phyloP scores from a whole-genome alignment of 129 eudicot species.

The Heracleum sosnowskyi region DNA sequence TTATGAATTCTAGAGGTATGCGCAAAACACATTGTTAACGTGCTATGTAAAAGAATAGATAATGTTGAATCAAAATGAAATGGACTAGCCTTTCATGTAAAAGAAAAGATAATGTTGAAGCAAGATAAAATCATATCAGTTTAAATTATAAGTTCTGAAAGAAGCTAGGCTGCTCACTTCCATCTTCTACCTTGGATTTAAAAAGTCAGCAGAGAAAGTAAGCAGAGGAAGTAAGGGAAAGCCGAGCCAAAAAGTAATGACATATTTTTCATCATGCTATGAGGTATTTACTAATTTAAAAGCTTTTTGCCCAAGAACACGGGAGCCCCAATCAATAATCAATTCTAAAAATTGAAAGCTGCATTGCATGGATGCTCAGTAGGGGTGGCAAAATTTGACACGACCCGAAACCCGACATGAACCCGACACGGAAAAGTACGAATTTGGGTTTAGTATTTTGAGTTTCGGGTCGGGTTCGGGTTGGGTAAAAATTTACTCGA shows the following conservation, averaged over 20 bases:
- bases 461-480: no score
- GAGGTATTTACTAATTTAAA: background rate
- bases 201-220: no score
- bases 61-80: background rate
- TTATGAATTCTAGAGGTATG: background rate
- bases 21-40: background rate
- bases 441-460: no score
- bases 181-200: background rate
- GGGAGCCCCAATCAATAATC: background rate
- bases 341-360: background rate
- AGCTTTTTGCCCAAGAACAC: background rate
- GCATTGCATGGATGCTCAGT: background rate
- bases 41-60: background rate
- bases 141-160: background rate
- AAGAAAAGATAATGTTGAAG: background rate
- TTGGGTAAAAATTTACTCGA: no score
- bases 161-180: background rate
- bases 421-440: no score
- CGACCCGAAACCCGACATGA: no score
- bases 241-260: background rate
- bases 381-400: no score
- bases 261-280: background rate
- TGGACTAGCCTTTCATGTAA: background rate
- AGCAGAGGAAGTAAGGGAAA: no score
- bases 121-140: background rate